Conservation (phyloP, 495 filamentous ascomycete genomes). For the Geopyxis carbonaria region DNA sequence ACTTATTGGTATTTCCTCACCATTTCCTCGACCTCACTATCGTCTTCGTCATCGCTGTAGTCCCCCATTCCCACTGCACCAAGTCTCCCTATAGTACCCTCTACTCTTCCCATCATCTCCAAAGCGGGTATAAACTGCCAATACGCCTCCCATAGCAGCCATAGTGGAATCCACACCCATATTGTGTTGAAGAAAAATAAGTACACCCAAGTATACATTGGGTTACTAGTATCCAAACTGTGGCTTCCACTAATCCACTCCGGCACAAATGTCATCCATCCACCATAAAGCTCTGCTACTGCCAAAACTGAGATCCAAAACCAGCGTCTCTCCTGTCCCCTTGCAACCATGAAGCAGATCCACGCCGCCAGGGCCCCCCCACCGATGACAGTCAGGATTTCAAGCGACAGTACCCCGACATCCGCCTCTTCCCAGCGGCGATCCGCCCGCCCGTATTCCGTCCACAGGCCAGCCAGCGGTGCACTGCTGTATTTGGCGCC, state of each 20-base stretch:
- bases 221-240: constrained; percentile 64
- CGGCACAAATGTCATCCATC: constrained; percentile 89
- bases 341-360: constrained; percentile 48
- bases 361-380: constrained; percentile 56
- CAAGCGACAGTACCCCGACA: constrained; percentile 59
- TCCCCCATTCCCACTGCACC: too few relatives aligned
- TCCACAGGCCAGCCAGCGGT: constrained; percentile 60
- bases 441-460: constrained; percentile 85
- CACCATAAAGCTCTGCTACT: constrained; percentile 81
- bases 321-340: constrained; percentile 43
- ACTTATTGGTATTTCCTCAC: too few relatives aligned
- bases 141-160: constrained; percentile 52
- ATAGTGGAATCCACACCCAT: constrained; percentile 70
- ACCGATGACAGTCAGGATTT: constrained; percentile 67
- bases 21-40: too few relatives aligned
- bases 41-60: too few relatives aligned
- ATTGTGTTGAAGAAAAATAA: constrained; percentile 81
- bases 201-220: constrained; percentile 59
- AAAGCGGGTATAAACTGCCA: constrained; percentile 2
- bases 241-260: constrained; percentile 71
- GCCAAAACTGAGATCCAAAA: constrained; percentile 59
- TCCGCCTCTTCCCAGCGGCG: constrained; percentile 66
- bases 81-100: too few relatives aligned
- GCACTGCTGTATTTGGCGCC: constrained; percentile 52
- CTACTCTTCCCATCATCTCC: constrained; percentile 3